These are phyloP conservation scores for Telfairia occidentalis DNA, from an alignment of 331 rosid species.

Conservation along the genomic window DNA sequence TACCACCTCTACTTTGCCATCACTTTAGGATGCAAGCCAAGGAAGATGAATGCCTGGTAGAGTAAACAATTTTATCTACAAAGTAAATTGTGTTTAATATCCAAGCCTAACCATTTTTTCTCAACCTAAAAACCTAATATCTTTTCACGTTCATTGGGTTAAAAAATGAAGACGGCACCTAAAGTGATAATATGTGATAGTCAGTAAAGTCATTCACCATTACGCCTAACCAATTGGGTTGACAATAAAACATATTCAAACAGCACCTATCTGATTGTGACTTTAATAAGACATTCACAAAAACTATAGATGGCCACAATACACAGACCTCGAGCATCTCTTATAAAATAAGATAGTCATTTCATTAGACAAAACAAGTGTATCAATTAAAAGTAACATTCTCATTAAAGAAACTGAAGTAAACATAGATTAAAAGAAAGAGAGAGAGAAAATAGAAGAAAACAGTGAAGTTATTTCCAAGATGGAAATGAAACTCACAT, in stretches of 20 bases:
- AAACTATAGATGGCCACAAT: background rate
- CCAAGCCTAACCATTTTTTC: background rate
- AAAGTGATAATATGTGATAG: background rate
- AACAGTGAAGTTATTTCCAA: background rate
- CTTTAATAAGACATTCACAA: background rate
- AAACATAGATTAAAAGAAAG: background rate
- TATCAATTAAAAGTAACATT: background rate
- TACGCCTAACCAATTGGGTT: background rate
- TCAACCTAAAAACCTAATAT: background rate
- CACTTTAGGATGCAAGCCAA: background rate
- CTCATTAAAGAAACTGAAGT: background rate
- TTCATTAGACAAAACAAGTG: background rate
- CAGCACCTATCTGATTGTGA: background rate
- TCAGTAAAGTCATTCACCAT: background rate
- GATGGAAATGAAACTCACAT: constrained; percentile 42
- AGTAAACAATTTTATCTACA: background rate
- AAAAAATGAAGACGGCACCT: background rate
- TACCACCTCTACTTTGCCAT: background rate
- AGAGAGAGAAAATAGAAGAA: background rate
- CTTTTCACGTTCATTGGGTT: background rate
- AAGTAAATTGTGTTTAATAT: background rate
- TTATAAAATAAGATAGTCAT: background rate
- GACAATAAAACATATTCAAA: background rate
- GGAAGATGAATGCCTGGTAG: background rate
- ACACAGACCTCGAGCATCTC: background rate